These are phyloP conservation scores for Strigomonas culicis DNA, from an alignment of 208 protist genomes.

Conservation along the genomic window DNA sequence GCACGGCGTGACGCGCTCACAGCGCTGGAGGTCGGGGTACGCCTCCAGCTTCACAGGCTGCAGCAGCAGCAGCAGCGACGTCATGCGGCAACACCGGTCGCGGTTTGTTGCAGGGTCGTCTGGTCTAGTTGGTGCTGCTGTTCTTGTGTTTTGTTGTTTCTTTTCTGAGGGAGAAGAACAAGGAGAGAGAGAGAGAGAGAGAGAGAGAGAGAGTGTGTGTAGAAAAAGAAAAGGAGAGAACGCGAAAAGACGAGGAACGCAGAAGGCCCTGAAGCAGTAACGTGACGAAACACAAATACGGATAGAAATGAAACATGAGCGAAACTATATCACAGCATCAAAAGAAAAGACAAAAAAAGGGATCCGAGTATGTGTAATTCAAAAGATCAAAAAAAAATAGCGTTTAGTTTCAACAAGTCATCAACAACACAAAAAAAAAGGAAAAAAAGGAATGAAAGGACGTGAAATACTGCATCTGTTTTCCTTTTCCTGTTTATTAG, in stretches of 20 bases:
- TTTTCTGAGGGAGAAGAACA: background rate
- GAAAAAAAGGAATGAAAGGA: too few species aligned
- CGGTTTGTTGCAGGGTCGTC: too few species aligned
- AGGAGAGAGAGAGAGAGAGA: conserved; percentile 3
- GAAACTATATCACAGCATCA: too few species aligned
- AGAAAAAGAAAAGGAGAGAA: conserved; percentile 13
- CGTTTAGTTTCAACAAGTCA: too few species aligned
- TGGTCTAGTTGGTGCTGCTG: too few species aligned
- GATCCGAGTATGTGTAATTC: too few species aligned
- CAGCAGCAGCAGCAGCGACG: background rate
- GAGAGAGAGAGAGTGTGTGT: background rate
- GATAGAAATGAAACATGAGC: background rate
- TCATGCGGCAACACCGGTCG: background rate
- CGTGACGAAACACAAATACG: background rate
- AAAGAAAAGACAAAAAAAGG: too few species aligned
- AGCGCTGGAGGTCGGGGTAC: conserved; percentile 51
- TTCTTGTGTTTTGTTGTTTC: background rate
- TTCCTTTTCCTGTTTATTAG: conserved; percentile 13
- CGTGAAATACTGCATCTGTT: background rate
- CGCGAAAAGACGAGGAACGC: background rate
- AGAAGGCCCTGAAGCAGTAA: background rate
- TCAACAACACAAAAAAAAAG: too few species aligned
- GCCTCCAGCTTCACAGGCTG: conserved; percentile 34
- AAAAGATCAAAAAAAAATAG: too few species aligned
- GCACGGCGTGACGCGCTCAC: conserved; percentile 16